Evolutionary conservation across 208 protist species (phyloP).

Genomic region (Endotrypanum monterogeii): DNA sequence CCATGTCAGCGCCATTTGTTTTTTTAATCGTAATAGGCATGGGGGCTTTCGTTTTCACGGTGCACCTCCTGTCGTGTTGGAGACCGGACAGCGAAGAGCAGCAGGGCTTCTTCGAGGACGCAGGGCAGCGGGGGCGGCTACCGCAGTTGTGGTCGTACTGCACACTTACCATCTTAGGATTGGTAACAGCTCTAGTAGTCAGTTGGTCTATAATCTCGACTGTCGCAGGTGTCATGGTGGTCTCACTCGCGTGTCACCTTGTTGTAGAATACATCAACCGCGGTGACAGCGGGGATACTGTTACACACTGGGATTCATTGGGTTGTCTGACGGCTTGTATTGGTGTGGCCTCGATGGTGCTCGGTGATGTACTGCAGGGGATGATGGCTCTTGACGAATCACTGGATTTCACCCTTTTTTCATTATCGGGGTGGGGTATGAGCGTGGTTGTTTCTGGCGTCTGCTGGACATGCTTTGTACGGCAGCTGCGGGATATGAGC

Average conservation of each 20-base stretch:
- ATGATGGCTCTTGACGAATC: background rate
- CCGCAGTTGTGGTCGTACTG: constrained; percentile 21
- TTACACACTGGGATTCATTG: constrained; percentile 22
- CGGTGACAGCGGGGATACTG: constrained; percentile 14
- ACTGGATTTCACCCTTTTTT: background rate
- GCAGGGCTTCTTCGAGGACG: constrained; percentile 23
- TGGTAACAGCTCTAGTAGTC: constrained; percentile 5
- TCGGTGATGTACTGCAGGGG: constrained; percentile 6
- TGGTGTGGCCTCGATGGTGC: constrained; percentile 4
- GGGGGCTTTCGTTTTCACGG: constrained; percentile 1
- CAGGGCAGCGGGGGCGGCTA: constrained; percentile 16
- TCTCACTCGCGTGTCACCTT: constrained; percentile 24
- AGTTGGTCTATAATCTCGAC: constrained; percentile 6
- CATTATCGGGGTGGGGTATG: constrained; percentile 5
- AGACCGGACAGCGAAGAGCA: constrained; percentile 22
- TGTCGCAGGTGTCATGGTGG: constrained; percentile 12
- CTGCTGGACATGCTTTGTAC: constrained; percentile 22
- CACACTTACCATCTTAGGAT: background rate
- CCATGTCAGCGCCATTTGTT: constrained; percentile 17
- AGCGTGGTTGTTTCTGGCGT: constrained; percentile 11
- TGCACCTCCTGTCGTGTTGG: constrained; percentile 16
- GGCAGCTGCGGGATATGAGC: constrained; percentile 27
- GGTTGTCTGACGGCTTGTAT: constrained; percentile 1
- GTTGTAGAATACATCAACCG: constrained; percentile 5
- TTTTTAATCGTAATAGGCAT: constrained; percentile 18